Base-by-base conservation (phyloP, 179 eudicot genomes). In the Silene coronaria region DNA sequence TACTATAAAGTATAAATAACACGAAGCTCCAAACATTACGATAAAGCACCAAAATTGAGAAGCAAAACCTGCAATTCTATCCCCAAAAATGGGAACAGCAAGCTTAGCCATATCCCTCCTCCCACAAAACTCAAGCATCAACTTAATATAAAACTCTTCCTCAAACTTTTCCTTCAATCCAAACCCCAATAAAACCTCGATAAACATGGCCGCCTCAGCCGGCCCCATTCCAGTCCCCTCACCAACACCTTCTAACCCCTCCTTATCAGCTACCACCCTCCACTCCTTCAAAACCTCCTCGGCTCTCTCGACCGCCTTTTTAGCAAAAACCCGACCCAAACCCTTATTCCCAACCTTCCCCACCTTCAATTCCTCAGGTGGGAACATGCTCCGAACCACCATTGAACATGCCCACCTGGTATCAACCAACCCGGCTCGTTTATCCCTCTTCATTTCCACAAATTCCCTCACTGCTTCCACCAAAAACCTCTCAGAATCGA, bases 21-120 rank as follows among this genome's bases (percentile, higher is more conserved):
- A 38, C 6, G 28, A 36, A 17, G 48, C 55, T 27, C 69, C 17
- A 68, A 68, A 53, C 19, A 3, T 3, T 53, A 53, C 7, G 5
- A 16, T 5, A 28, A 32, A 65, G 16, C 4, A 2, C 45, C 4
- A 13, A n/a, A 58, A 28, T 10, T 66, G 14, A 69, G 13, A 32
- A 67, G 23, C 6, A 61, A 82, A 7, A 88, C 91, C 91, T 82
- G 53, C 78, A 78, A 87, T 60, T 75, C 83, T 80, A 55, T 85
- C 85, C 14, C 82, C 86, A n/a, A 83, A 87, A 72, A 88, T 27
- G 28, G 88, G 82, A 53, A 82, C 51, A 4, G 89, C 88, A 76
- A 87, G 76, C 84, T 80, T 87, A 10, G 90, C 82, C 87, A 86
- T 85, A 63, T 88, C 91, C 76, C 85, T 87, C 77, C 90, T 85